phyloP scores from a whole-genome alignment of 2,329 filamentous ascomycete genomes.

The Mycosphaerella arachidis region DNA sequence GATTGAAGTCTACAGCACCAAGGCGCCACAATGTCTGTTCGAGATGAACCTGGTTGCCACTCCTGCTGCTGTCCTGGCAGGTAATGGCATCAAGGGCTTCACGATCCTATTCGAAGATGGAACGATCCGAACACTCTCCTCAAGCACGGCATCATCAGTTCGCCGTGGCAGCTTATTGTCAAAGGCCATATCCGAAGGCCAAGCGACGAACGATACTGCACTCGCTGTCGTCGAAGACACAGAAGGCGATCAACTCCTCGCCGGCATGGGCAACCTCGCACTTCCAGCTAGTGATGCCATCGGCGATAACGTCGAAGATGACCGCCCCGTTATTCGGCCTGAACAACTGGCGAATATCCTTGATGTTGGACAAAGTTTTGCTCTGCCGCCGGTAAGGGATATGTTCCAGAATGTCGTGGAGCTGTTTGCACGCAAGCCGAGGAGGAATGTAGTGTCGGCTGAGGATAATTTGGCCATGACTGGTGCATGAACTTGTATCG shows the following conservation, averaged over 20 bases:
- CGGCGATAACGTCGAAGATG: conserved; percentile 43
- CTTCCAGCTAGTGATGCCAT: conserved; percentile 41
- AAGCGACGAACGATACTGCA: background rate
- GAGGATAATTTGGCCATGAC: conserved; percentile 10
- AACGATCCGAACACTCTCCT: conserved; percentile 54
- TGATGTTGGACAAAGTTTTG: conserved; percentile 63
- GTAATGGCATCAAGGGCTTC: conserved; percentile 64
- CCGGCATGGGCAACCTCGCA: conserved; percentile 12
- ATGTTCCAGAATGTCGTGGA: conserved; percentile 69
- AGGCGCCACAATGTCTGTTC: conserved; percentile 54
- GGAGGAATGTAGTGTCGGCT: background rate
- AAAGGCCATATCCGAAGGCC: background rate
- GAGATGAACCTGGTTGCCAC: conserved; percentile 37
- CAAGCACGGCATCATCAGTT: conserved; percentile 4
- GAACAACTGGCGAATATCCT: conserved; percentile 68
- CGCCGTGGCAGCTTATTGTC: conserved; percentile 2
- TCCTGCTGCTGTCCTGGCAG: conserved; percentile 62
- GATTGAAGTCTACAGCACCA: conserved; percentile 61
- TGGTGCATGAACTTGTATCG: background rate
- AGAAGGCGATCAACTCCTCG: conserved; percentile 2
- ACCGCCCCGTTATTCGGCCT: conserved; percentile 59
- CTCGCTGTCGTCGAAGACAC: background rate
- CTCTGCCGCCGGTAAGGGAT: conserved; percentile 67
- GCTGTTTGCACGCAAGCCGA: conserved; percentile 57
- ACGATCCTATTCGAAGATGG: conserved; percentile 71